Percentiles rank a stretch among this genome's conserved stretches.
These are phyloP conservation scores for Seiridium cupressi DNA, from an alignment of 2,329 filamentous ascomycete genomes.

Conservation along the genomic window DNA sequence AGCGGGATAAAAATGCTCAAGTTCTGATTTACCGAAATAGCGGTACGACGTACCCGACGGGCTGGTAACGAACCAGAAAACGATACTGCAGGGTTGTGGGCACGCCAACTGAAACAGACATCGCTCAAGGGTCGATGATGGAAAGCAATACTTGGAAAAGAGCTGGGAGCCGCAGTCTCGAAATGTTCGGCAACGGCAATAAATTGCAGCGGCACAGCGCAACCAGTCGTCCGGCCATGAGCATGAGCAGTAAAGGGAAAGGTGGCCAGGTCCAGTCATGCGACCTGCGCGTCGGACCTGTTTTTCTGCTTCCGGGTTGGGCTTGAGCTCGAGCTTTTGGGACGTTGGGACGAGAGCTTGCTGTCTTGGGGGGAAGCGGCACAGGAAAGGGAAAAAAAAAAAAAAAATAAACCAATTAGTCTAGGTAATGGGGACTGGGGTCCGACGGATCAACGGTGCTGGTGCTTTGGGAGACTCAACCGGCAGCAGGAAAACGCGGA, in stretches of 20 bases:
- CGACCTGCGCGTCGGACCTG: neutral
- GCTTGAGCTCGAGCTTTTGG: neutral
- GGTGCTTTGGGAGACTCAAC: neutral
- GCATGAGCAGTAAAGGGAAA: neutral
- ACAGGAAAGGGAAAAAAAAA: no score
- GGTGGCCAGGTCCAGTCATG: neutral
- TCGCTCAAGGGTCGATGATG: neutral
- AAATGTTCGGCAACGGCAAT: neutral
- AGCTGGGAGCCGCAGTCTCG: neutral
- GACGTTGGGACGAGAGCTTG: neutral
- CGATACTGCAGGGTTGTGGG: slow-evolving; percentile 9
- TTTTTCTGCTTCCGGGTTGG: neutral
- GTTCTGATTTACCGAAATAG: slow-evolving; percentile 4
- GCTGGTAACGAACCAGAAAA: slow-evolving; percentile 15
- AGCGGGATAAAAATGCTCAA: neutral
- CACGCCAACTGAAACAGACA: slow-evolving; percentile 11
- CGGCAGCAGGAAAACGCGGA: neutral
- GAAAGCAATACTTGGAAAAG: neutral
- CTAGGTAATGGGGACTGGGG: no score
- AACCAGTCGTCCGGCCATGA: neutral
- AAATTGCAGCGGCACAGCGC: neutral
- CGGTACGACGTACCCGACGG: slow-evolving; percentile 10
- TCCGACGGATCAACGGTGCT: neutral
- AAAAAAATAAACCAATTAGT: no score
- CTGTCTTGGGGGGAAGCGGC: no score